Conservation (phyloP, 768 basidiomycete species). For the Xanthoconium purpureum region DNA sequence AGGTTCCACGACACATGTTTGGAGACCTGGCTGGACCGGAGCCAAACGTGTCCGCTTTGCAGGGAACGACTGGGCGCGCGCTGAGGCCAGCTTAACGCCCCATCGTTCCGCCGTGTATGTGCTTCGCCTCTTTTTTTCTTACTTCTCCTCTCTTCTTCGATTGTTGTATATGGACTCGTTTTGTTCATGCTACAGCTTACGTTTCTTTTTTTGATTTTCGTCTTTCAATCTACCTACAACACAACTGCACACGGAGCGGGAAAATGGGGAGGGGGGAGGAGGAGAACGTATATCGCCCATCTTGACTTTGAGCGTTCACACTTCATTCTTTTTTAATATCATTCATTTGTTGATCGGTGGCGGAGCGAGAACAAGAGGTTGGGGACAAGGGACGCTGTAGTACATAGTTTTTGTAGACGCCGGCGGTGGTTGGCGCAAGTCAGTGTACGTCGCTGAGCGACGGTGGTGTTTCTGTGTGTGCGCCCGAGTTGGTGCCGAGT, state of each 20-base stretch:
- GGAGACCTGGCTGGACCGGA: slow-evolving; percentile 57
- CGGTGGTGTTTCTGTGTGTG: not conserved
- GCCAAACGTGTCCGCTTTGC: slow-evolving; percentile 65
- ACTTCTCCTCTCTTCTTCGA: not conserved
- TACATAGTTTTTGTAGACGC: not conserved
- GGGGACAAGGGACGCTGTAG: not conserved
- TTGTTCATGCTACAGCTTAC: slow-evolving; percentile 12
- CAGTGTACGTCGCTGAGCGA: slow-evolving; percentile 12
- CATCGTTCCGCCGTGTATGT: not conserved
- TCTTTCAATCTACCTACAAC: slow-evolving; percentile 4
- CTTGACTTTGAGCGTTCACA: slow-evolving; percentile 9
- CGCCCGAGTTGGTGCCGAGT: not conserved
- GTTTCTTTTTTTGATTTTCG: slow-evolving; percentile 1
- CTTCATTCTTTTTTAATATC: slow-evolving; percentile 29
- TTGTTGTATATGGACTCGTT: slow-evolving; percentile 15
- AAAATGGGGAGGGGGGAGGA: not conserved
- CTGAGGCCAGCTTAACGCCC: not conserved
- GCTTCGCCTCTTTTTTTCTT: not conserved
- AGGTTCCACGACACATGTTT: slow-evolving; percentile 66
- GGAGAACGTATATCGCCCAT: slow-evolving; percentile 9
- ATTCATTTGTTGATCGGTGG: slow-evolving; percentile 20
- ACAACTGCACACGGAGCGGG: not conserved
- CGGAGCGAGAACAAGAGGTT: not conserved
- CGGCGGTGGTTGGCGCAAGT: not conserved
- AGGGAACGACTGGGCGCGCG: slow-evolving; percentile 42